Evolutionary conservation across 192 early-diverging fungal genomes (phyloP), one percentile per base, ranked within the genome.

Genomic region (Mortierella antarctica): DNA sequence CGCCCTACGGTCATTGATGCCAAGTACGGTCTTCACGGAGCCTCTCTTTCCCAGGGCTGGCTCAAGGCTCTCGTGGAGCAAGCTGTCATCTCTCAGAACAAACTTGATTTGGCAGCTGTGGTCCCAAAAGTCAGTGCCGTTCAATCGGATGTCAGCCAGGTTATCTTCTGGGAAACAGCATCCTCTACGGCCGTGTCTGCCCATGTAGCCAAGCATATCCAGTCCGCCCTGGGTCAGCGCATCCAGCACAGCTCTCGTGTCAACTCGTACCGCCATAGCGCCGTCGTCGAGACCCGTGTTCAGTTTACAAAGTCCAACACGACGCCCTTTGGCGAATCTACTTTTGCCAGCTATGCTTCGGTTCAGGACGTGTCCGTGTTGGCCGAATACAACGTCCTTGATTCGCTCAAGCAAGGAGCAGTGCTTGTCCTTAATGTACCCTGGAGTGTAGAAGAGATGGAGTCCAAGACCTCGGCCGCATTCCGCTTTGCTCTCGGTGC

Each of bases 391-490:
- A 88, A 95, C 60, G 82, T 90, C 47, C 85, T 92, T 5, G 71
- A 70, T n/a, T 72, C 86, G 0, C 79, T 91, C 45, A 83, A 82
- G 54, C 57, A 73, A 15, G 84, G 84, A 20, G 90, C 88, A 5
- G 71, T 76, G 14, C 76, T 95, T 18, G 48, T 95, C 17, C 52
- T 96, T 39, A 93, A 95, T 72, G 86, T 92, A 13, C 73, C 84
- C 21, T 92, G 91, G 91, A 83, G 85, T 12, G 84, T 85, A 31
- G 92, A 89, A 48, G 93, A 95, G 23, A 62, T 96, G 15, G 89
- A 91, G 46, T 82, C 86, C 46, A 88, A 91, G 57, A 74, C 95
- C 39, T 86, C 94, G 2, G 87, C 84, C 23, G 89, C 87, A 12
- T 90, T 92, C 82, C 88, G 87, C 56, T 75, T 86, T 40, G 79